Percentiles rank a stretch among this genome's conserved stretches.
These are phyloP conservation scores for Solanum megistacrolobum DNA, from an alignment of 257 asterid genomes.

Conservation along the genomic window DNA sequence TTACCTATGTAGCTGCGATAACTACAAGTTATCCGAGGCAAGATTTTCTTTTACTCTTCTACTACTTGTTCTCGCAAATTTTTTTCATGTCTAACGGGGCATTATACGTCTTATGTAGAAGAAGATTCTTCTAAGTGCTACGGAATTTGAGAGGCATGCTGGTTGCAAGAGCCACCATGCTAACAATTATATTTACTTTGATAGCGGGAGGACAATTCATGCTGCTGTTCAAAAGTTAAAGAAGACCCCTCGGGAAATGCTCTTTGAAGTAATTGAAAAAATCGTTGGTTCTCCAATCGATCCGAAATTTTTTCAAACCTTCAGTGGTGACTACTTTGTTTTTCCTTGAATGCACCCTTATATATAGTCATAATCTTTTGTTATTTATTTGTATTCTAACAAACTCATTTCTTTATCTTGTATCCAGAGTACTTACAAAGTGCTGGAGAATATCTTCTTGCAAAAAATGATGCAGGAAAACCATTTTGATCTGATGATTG, in stretches of 20 bases:
- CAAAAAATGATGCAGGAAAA: slow-evolving; percentile 25
- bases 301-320: slow-evolving; percentile 36
- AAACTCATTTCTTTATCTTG: background rate
- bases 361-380: too few species aligned
- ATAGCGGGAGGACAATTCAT: slow-evolving; percentile 64
- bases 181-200: slow-evolving; percentile 67
- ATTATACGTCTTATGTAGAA: slow-evolving; percentile 18
- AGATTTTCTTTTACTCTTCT: too few species aligned
- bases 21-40: too few species aligned
- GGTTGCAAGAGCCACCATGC: slow-evolving; percentile 84
- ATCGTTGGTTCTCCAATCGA: slow-evolving; percentile 53
- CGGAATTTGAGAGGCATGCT: slow-evolving; percentile 75
- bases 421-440: slow-evolving; percentile 53
- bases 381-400: background rate
- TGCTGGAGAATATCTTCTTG: slow-evolving; percentile 48
- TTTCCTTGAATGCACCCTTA: background rate
- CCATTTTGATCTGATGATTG: slow-evolving; percentile 15
- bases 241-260: slow-evolving; percentile 47
- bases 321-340: slow-evolving; percentile 49
- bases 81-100: too few species aligned
- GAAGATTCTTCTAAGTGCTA: slow-evolving; percentile 29
- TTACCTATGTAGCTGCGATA: too few species aligned
- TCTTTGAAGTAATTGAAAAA: slow-evolving; percentile 47
- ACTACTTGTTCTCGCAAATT: too few species aligned
- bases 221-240: slow-evolving; percentile 70